These are phyloP conservation scores for Tolypocladium endophyticum DNA, from an alignment of 2,329 filamentous ascomycete genomes.

Conservation along the genomic window DNA sequence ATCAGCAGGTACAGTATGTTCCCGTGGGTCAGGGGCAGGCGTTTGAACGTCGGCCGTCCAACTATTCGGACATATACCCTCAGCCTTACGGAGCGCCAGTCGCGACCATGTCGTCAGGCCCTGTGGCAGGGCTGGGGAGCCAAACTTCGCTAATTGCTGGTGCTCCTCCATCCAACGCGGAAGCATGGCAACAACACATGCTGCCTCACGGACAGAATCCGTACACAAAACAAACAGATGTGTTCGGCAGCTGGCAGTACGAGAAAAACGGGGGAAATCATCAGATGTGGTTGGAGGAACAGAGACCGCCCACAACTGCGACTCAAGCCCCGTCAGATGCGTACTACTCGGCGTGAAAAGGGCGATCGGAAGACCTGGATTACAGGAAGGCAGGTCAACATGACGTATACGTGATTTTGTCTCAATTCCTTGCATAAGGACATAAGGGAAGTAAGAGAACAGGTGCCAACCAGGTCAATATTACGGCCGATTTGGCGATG, in stretches of 20 bases:
- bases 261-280: constrained; percentile 9
- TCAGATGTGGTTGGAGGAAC: constrained; percentile 7
- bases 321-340: constrained; percentile 7
- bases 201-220: constrained; percentile 18
- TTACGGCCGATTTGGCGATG: not conserved
- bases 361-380: not conserved
- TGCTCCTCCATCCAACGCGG: constrained; percentile 21
- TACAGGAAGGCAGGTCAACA: not conserved
- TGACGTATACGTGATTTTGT: not conserved
- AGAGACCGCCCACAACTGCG: constrained; percentile 2
- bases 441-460: not conserved
- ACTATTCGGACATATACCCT: constrained; percentile 33
- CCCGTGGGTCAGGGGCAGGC: constrained; percentile 25
- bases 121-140: constrained; percentile 19
- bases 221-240: constrained; percentile 26
- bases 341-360: constrained; percentile 8
- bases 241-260: constrained; percentile 28
- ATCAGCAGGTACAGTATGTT: constrained; percentile 27
- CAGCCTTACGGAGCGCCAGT: constrained; percentile 26
- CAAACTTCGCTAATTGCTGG: constrained; percentile 24
- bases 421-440: too few species aligned
- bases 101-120: constrained; percentile 22
- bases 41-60: constrained; percentile 32
- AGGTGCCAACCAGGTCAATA: not conserved
- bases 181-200: constrained; percentile 31